Evolutionary conservation across 1,139 yeast genomes (phyloP).

Genomic region (Sugiyamaella neomexicana): DNA sequence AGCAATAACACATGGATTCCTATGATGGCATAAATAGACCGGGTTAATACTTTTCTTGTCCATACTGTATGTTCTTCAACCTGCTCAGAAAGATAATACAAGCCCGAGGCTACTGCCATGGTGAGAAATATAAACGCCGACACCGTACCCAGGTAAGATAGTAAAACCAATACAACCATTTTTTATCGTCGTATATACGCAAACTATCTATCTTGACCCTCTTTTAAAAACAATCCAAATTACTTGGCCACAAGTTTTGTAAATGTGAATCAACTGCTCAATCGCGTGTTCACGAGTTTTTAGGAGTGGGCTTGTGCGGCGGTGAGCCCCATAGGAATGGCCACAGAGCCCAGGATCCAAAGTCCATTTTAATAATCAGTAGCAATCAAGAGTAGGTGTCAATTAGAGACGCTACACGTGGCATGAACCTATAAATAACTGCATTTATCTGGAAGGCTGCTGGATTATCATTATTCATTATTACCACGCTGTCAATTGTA

Average conservation of each 20-base stretch:
- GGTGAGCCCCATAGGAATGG: not conserved
- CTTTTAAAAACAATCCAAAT: too few species aligned
- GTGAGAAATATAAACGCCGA: slow-evolving; percentile 75
- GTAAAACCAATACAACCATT: slow-evolving; percentile 45
- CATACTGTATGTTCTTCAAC: slow-evolving; percentile 93
- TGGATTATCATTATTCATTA: too few species aligned
- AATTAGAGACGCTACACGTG: too few species aligned
- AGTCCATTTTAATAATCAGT: too few species aligned
- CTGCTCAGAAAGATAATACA: slow-evolving; percentile 85
- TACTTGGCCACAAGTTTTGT: not conserved
- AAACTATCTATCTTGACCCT: not conserved
- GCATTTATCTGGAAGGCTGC: too few species aligned
- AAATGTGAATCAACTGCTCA: not conserved
- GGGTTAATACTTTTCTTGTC: slow-evolving; percentile 66
- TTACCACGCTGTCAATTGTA: too few species aligned
- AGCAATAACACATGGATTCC: slow-evolving; percentile 55
- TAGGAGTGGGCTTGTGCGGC: not conserved
- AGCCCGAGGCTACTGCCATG: slow-evolving; percentile 74
- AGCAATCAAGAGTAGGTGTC: too few species aligned
- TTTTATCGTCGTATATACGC: not conserved
- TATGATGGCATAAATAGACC: slow-evolving; percentile 62
- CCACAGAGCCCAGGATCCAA: not conserved
- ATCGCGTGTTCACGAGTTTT: not conserved
- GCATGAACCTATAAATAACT: too few species aligned
- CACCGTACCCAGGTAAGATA: slow-evolving; percentile 69